Base-by-base conservation (phyloP, 768 basidiomycete species). In the Kockovaella imperatae region DNA sequence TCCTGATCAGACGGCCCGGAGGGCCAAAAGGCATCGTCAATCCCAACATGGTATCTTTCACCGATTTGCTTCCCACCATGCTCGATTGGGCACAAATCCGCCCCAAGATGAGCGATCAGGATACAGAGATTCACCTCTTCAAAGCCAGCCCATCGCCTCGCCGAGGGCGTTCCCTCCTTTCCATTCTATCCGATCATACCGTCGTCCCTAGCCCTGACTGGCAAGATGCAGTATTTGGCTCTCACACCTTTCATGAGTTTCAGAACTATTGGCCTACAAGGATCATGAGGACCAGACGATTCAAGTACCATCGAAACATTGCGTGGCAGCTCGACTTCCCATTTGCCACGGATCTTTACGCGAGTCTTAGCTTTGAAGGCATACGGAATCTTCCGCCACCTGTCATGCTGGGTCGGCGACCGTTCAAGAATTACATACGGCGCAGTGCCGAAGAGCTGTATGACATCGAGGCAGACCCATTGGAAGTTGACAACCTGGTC, bases 251-350 rank as follows among this genome's bases (percentile, higher is more conserved):
- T 21, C 55, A 56, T 44, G 50, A 56, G 25, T 24, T 52, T 13
- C 45, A 47, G 31, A 56, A 56, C 26, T 56, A 56, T 35, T 56
- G 51, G 47, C 55, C 55, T 7, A 56, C 55, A 5, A 34, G 55
- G 14, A 32, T 47, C 24, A 14, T 48, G 7, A 42, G 55, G 13
- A 49, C 50, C n/a, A 41, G 38, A 5, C 38, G 35, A 21, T 56
- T 36, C 41, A 56, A 56, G 28, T 53, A 56, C 34, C 55, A 56
- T 36, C 50, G 55, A 5, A 56, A 56, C 35, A 52, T 56, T 44
- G 50, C 50, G 18, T 56, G 55, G 55, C 20, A 39, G n/a, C 39
- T 53, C 17, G 55, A 56, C 30, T 56, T 56, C 39, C 50, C 55
- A 24, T 56, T 56, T 31, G 50, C 55, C 0, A 29, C 55, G 25